phyloP scores from a whole-genome alignment of 176 grass and related monocot species.

The Otatea glauca region DNA sequence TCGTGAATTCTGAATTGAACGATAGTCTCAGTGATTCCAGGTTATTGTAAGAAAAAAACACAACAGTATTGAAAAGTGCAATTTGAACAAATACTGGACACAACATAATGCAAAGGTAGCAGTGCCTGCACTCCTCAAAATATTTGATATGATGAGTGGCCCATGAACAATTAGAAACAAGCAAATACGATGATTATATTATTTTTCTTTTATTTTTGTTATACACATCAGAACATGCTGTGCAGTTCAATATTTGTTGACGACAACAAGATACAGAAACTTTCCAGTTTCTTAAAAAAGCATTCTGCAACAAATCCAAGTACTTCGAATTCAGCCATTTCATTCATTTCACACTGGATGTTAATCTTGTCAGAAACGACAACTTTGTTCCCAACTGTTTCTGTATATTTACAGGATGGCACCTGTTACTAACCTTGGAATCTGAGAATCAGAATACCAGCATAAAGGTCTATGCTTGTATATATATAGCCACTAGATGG shows the following conservation, averaged over 20 bases:
- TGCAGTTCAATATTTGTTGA: not conserved
- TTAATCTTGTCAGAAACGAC: conserved; percentile 4
- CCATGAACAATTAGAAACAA: conserved; percentile 16
- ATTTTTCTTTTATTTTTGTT: not conserved
- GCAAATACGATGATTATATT: not conserved
- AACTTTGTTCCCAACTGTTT: not conserved
- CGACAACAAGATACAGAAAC: not conserved
- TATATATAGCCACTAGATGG: no score
- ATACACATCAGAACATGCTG: not conserved
- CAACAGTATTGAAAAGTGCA: not conserved
- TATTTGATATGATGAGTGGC: conserved; percentile 30
- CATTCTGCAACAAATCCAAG: conserved; percentile 26
- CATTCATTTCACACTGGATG: not conserved
- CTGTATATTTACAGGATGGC: conserved; percentile 13
- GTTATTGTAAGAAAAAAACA: not conserved
- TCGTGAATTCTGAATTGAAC: conserved; percentile 51
- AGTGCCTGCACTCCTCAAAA: not conserved
- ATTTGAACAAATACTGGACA: conserved; percentile 30
- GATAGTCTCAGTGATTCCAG: conserved; percentile 31
- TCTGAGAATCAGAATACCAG: no score
- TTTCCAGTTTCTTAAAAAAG: not conserved
- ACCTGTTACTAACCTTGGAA: no score
- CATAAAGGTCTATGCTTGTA: no score
- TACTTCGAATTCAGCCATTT: not conserved
- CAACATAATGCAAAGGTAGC: not conserved